Percentiles rank a stretch among this genome's conserved stretches.
Conservation (phyloP, 345 rosid species). For the Euphorbia pulcherrima region DNA sequence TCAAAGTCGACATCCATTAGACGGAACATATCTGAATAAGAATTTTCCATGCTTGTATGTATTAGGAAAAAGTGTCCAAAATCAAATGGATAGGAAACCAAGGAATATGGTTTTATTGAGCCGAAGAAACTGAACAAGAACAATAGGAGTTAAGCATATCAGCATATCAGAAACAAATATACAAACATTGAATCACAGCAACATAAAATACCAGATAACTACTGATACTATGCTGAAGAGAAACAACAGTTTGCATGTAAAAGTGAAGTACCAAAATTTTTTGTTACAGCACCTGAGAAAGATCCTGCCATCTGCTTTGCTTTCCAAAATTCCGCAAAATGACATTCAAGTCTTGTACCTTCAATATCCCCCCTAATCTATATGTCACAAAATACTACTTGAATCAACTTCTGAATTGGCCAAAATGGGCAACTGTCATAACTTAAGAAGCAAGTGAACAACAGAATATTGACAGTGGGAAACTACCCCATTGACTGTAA, state of each 20-base stretch:
- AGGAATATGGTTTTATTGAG: neutral
- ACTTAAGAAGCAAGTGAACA: neutral
- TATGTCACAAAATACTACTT: neutral
- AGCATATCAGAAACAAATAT: neutral
- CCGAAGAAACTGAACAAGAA: neutral
- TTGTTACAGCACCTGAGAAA: constrained; percentile 50
- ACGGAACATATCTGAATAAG: neutral
- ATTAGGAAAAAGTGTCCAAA: too few relatives aligned
- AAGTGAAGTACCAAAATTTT: constrained; percentile 1
- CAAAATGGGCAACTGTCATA: neutral
- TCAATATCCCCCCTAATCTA: constrained; percentile 51
- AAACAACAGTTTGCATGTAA: neutral
- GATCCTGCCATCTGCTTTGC: constrained; percentile 56
- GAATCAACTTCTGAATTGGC: neutral
- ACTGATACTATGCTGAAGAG: constrained; percentile 2
- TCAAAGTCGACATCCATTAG: neutral
- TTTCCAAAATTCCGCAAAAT: constrained; percentile 68
- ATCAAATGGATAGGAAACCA: neutral
- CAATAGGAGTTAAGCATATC: neutral
- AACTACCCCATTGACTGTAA: neutral
- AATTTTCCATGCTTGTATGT: too few relatives aligned
- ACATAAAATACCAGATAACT: neutral
- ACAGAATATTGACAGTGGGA: neutral
- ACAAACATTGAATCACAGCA: neutral
- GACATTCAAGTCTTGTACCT: constrained; percentile 79